These are phyloP conservation scores for Acacia crassicarpa DNA, from an alignment of 306 rosid genomes.

Conservation along the genomic window DNA sequence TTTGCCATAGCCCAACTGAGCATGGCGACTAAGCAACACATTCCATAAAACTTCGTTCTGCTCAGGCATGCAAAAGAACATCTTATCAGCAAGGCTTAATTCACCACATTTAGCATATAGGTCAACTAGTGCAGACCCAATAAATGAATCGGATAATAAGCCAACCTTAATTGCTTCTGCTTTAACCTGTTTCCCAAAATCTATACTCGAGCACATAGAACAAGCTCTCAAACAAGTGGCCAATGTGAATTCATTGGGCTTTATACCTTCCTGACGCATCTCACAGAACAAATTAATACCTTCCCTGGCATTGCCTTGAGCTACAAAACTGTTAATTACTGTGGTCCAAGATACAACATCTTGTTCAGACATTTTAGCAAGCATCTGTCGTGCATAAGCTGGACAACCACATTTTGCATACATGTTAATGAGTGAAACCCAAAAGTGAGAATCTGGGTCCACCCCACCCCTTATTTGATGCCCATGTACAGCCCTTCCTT, in stretches of 20 bases:
- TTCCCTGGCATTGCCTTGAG: constrained; percentile 28
- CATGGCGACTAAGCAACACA: constrained; percentile 41
- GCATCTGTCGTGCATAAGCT: constrained; percentile 27
- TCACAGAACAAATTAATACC: constrained; percentile 38
- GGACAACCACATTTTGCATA: constrained; percentile 35
- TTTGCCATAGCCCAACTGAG: constrained; percentile 31
- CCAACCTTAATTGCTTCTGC: constrained; percentile 32
- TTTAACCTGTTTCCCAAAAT: constrained; percentile 41
- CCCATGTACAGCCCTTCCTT: constrained; percentile 38
- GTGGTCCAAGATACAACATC: constrained; percentile 48
- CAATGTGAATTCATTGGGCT: constrained; percentile 37
- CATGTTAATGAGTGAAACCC: constrained; percentile 29
- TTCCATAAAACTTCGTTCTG: constrained; percentile 43
- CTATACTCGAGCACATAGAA: constrained; percentile 32
- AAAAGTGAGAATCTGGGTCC: constrained; percentile 34
- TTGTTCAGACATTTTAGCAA: constrained; percentile 35
- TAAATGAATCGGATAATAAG: constrained; percentile 29
- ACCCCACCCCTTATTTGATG: constrained; percentile 33
- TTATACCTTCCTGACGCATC: constrained; percentile 36
- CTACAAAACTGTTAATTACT: constrained; percentile 36
- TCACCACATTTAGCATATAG: constrained; percentile 44
- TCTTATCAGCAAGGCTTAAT: constrained; percentile 31
- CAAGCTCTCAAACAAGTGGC: constrained; percentile 40
- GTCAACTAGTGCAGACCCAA: constrained; percentile 42
- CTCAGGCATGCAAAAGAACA: constrained; percentile 38